Evolutionary conservation across 108 stramenopile species (phyloP).

Genomic region (Cylindrotheca fusiformis): DNA sequence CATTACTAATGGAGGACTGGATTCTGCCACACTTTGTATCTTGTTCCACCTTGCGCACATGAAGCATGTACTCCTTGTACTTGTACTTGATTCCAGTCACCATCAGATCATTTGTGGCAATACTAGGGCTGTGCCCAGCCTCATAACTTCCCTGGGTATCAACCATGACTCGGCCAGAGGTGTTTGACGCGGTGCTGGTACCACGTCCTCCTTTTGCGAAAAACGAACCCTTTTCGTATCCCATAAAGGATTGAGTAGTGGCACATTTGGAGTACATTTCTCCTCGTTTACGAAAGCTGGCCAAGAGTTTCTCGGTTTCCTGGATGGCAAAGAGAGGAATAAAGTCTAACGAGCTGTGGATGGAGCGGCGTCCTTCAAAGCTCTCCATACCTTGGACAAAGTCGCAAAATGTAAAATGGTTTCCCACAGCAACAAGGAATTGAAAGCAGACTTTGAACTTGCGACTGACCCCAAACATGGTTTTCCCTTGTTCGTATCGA

Average conservation of each 20-base stretch:
- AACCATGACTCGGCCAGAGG: conserved; percentile 60
- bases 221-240: conserved; percentile 58
- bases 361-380: conserved; percentile 50
- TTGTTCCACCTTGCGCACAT: conserved; percentile 26
- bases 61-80: conserved; percentile 58
- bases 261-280: conserved; percentile 47
- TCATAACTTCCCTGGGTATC: conserved; percentile 61
- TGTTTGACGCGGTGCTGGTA: conserved; percentile 30
- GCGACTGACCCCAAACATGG: conserved; percentile 41
- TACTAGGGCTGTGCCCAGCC: conserved; percentile 41
- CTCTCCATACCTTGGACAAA: conserved; percentile 57
- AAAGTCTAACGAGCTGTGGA: conserved; percentile 39
- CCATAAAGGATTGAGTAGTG: conserved; percentile 40
- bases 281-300: conserved; percentile 38
- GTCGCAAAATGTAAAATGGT: conserved; percentile 51
- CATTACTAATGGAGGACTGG: background rate
- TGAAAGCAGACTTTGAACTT: conserved; percentile 58
- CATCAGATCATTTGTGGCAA: conserved; percentile 59
- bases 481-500: conserved; percentile 50
- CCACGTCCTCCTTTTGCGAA: conserved; percentile 39
- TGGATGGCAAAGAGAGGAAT: conserved; percentile 31
- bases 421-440: conserved; percentile 49
- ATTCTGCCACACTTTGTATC: conserved; percentile 5
- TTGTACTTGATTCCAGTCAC: conserved; percentile 58
- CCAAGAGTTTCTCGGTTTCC: conserved; percentile 27